Evolutionary conservation across 2,329 filamentous ascomycete genomes (phyloP), one percentile per base, ranked within the genome.

Genomic region (Fusarium redolens): DNA sequence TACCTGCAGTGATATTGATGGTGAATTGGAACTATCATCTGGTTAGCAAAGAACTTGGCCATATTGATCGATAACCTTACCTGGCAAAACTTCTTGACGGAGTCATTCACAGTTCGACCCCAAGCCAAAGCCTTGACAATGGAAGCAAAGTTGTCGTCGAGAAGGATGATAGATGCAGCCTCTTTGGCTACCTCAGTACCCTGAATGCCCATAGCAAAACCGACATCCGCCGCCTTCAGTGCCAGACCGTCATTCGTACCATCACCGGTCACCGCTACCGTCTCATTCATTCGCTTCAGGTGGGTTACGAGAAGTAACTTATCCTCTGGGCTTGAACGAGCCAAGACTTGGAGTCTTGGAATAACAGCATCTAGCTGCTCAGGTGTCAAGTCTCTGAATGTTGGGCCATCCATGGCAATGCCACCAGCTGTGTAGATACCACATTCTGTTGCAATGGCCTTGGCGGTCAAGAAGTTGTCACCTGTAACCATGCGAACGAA

Each of bases 131-230:
- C 91, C 45, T 89, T 92, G 43, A 92, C 88, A 68, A 92, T 92
- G 4, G 90, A 90, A 13, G 86, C 80, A 73, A 92, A 92, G 79
- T 92, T 92, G 72, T 92, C 90, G 72, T 92, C 90, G 78, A 92
- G 86, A 20, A 92, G 84, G 67, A 92, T 90, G 70, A 92, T 92
- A 10, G 89, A 89, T n/a, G 89, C 91, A 3, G 90, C 90, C 77
- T 92, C 90, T 81, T 91, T 92, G 28, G 90, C 90, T 11, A 92
- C 89, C 73, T 92, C 90, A 0, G 90, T 92, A 25, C 90, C 90
- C 15, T 89, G 87, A 62, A 92, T 86, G 9, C 90, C 90, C 90
- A 92, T 92, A 11, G 90, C 91, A 76, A 92, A 92, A 8, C 90
- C 90, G 2, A 92, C 89, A 73, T 92, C 90, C 3, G 90, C 90